These are phyloP conservation scores for Extremus antarcticus DNA, from an alignment of 495 filamentous ascomycete genomes.

Conservation along the genomic window DNA sequence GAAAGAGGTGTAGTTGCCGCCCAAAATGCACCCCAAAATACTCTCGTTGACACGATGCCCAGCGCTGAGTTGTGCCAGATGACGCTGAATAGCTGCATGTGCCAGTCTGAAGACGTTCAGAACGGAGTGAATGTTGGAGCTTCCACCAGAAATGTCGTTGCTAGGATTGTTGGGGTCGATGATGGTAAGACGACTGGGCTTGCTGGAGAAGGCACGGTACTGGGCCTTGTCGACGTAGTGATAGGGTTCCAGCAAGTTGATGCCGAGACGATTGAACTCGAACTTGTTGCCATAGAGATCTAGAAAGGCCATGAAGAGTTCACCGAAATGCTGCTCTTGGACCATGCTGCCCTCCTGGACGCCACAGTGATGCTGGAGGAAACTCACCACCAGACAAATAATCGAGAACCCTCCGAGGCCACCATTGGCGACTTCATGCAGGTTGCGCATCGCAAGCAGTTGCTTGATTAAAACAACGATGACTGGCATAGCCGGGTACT, in stretches of 20 bases:
- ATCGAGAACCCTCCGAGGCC: conserved; percentile 92
- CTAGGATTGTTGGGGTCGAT: conserved; percentile 73
- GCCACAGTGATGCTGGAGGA: conserved; percentile 67
- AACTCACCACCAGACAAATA: conserved; percentile 80
- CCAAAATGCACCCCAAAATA: conserved; percentile 26
- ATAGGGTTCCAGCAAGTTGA: conserved; percentile 60
- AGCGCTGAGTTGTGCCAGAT: conserved; percentile 53
- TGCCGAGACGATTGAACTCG: conserved; percentile 52
- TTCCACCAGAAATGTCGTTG: conserved; percentile 83
- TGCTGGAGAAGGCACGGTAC: neutral
- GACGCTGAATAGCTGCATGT: conserved; percentile 41
- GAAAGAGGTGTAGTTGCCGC: conserved; percentile 30
- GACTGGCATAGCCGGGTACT: conserved; percentile 72
- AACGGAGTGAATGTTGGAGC: conserved; percentile 51
- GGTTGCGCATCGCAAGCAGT: conserved; percentile 71
- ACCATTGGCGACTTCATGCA: conserved; percentile 83
- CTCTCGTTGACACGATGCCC: conserved; percentile 11
- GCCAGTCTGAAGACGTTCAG: conserved; percentile 54
- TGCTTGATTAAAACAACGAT: conserved; percentile 85
- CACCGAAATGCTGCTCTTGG: conserved; percentile 56
- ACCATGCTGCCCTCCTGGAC: conserved; percentile 45
- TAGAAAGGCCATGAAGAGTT: conserved; percentile 73
- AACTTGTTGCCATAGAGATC: conserved; percentile 78
- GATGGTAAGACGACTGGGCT: conserved; percentile 10
- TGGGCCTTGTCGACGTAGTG: conserved; percentile 58